Evolutionary conservation across 768 basidiomycete species (phyloP).

Genomic region (Suillus hirtellus): DNA sequence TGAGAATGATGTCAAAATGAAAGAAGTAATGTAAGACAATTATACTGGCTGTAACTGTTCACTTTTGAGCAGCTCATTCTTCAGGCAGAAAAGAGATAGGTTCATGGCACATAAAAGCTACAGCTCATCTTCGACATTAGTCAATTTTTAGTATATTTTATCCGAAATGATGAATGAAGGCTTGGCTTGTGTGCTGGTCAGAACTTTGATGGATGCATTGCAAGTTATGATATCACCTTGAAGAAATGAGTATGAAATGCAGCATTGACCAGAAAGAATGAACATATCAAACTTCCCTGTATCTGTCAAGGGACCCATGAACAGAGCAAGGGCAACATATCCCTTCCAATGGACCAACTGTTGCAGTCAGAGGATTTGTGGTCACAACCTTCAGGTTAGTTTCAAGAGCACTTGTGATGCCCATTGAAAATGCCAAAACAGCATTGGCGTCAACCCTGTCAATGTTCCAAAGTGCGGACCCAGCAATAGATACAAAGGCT

Average conservation of each 20-base stretch:
- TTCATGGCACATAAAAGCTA: slow-evolving; percentile 77
- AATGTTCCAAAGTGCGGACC: slow-evolving; percentile 55
- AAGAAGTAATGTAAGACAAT: slow-evolving; percentile 1
- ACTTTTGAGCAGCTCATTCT: slow-evolving; percentile 51
- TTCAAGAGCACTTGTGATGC: slow-evolving; percentile 65
- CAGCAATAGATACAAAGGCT: slow-evolving; percentile 64
- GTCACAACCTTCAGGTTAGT: slow-evolving; percentile 64
- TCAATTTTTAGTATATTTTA: slow-evolving; percentile 77
- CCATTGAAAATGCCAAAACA: slow-evolving; percentile 52
- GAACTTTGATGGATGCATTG: slow-evolving; percentile 47
- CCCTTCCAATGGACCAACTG: slow-evolving; percentile 80
- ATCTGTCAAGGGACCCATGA: slow-evolving; percentile 60
- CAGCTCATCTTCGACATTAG: slow-evolving; percentile 57
- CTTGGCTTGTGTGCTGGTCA: slow-evolving; percentile 56
- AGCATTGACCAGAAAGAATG: slow-evolving; percentile 14
- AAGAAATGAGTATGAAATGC: slow-evolving; percentile 11
- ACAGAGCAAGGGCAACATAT: slow-evolving; percentile 69
- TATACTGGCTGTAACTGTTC: slow-evolving; percentile 50
- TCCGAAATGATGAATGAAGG: slow-evolving; percentile 89
- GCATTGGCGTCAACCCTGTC: slow-evolving; percentile 40
- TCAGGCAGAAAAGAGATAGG: slow-evolving; percentile 47
- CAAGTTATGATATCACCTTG: slow-evolving; percentile 49
- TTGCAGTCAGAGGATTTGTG: slow-evolving; percentile 56
- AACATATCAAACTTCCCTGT: slow-evolving; percentile 56
- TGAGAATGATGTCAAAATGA: slow-evolving; percentile 26